A percentile compares a stretch with the other conserved stretches of the same genome.
phyloP scores from a whole-genome alignment of 371 early-diverging fungal genomes.

The Mucor saturninus region DNA sequence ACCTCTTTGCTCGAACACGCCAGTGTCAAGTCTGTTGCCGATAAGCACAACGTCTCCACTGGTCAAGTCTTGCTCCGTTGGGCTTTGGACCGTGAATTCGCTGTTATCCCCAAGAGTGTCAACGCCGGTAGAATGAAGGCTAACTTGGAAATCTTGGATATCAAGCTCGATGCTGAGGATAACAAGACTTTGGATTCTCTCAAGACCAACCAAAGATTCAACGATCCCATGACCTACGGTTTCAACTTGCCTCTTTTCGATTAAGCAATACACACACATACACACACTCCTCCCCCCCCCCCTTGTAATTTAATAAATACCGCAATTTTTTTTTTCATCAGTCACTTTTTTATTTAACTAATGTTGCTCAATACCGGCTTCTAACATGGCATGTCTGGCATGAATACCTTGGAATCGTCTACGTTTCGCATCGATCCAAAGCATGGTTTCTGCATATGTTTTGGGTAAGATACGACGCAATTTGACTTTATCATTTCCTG shows the following conservation, averaged over 20 bases:
- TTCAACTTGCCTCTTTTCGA: constrained; percentile 42
- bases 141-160: constrained; percentile 38
- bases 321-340: neutral
- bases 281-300: neutral
- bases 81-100: constrained; percentile 60
- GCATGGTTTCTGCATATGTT: constrained; percentile 77
- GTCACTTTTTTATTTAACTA: neutral
- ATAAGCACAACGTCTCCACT: constrained; percentile 24
- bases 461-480: constrained; percentile 56
- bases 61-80: constrained; percentile 58
- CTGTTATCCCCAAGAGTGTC: constrained; percentile 71
- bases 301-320: constrained; percentile 2
- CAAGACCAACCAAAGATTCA: constrained; percentile 33
- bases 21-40: constrained; percentile 28
- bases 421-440: constrained; percentile 74
- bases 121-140: constrained; percentile 54
- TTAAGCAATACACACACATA: constrained; percentile 21
- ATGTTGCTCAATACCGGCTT: constrained; percentile 19
- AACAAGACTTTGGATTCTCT: constrained; percentile 23
- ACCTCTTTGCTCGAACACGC: constrained; percentile 42
- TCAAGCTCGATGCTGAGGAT: constrained; percentile 40
- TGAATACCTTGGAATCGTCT: constrained; percentile 35
- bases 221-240: constrained; percentile 35
- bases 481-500: constrained; percentile 20
- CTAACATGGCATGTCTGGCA: constrained; percentile 31